These are phyloP conservation scores for Trifolium fragiferum DNA, from an alignment of 306 rosid genomes.

Conservation along the genomic window DNA sequence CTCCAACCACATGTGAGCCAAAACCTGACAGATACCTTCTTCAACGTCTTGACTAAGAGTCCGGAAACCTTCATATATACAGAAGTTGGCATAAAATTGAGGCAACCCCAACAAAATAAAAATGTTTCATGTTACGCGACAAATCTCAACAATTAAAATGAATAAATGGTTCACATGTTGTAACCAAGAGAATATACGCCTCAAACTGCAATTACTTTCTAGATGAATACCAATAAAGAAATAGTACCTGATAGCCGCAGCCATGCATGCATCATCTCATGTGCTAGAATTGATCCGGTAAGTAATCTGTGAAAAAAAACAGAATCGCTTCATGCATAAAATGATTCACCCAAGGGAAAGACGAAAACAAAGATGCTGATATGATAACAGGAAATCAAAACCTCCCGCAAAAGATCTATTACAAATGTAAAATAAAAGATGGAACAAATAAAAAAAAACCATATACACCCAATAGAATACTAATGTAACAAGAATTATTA, in stretches of 20 bases:
- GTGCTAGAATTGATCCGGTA: conserved; percentile 95
- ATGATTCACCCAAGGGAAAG: conserved; percentile 26
- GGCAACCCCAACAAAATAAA: conserved; percentile 30
- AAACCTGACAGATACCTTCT: conserved; percentile 98
- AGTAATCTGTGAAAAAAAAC: conserved; percentile 61
- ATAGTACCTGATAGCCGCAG: conserved; percentile 81
- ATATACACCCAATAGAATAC: background rate
- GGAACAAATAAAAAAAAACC: background rate
- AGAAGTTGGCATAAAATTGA: conserved; percentile 23
- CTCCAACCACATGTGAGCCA: conserved; percentile 96
- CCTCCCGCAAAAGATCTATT: background rate
- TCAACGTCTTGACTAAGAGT: conserved; percentile 90
- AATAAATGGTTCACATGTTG: conserved; percentile 17
- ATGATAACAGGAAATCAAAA: background rate
- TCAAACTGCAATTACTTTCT: conserved; percentile 17
- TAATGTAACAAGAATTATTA: background rate
- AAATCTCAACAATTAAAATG: conserved; percentile 21
- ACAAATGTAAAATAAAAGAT: too few relatives aligned
- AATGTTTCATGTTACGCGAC: conserved; percentile 13
- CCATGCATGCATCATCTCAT: conserved; percentile 99
- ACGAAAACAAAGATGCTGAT: background rate
- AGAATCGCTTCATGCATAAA: conserved; percentile 59
- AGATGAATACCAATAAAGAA: conserved; percentile 30
- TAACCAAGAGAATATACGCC: conserved; percentile 33
- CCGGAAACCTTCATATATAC: conserved; percentile 73